Evolutionary conservation across 208 protist genomes (phyloP), one percentile per base, ranked within the genome.

Genomic region (Phytomonas sp.): DNA sequence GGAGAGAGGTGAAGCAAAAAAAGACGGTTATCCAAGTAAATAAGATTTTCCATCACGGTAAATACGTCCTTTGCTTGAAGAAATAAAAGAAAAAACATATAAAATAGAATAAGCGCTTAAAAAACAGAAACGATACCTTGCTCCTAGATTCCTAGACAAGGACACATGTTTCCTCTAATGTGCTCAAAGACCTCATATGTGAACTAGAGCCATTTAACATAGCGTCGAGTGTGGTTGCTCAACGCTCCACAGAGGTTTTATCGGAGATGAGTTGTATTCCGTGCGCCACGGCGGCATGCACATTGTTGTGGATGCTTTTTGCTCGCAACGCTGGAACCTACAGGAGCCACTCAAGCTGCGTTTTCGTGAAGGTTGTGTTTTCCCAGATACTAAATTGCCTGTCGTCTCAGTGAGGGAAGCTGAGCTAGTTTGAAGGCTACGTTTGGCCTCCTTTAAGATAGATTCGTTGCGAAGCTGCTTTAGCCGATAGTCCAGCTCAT

Each of bases 181-280:
- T 10, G 19, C 40, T 23, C 12, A 49, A n/a, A 49, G 40, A 4
- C 40, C 40, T 49, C 40, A 16, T 10, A 49, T 12, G 40, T 16
- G 2, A 16, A 4, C 40, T 19, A 49, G 1, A 19, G 40, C 19
- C 40, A 16, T 49, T 49, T 70, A 67, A 29, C 70, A 67, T 23
- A 81, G 30, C 16, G 79, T 77, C 5, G 73, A 79, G 66, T 70
- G 83, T 11, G 87, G 82, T 60, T 83, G 81, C 19, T 74, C 74
- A 56, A 82, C 66, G 66, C 80, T 88, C 84, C 87, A 92, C 60
- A 76, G 77, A 0, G 77, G 87, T 6, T 77, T 76, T n/a, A 85
- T 31, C 14, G 82, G 78, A 12, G 63, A 69, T 19, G 78, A 77
- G 62, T 92, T 92, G 4, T 77, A 67, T 33, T 92, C 87, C n/a